Evolutionary conservation across 2,329 filamentous ascomycete genomes (phyloP), one percentile per base, ranked within the genome.

Genomic region (Fusarium duplospermum): DNA sequence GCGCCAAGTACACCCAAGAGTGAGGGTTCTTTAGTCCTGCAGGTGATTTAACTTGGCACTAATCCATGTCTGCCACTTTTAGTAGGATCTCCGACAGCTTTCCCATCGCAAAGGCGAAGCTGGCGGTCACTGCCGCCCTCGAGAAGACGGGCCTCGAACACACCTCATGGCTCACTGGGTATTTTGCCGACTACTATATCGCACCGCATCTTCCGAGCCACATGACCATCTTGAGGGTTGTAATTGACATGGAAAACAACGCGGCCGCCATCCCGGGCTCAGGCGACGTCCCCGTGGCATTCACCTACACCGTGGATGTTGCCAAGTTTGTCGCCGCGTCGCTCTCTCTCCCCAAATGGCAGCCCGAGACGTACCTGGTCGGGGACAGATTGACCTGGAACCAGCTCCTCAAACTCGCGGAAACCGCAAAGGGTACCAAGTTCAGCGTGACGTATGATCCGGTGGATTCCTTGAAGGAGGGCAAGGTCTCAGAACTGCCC

Each of bases 231-330:
- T 4, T 9, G 9, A 50, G 16, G 63, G 58, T 70, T 2, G 77
- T 86, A 5, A 76, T 85, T 58, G 83, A 79, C 52, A 85, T 84
- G 1, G 71, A 77, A 7, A 69, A 86, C 4, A 76, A 81, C 38
- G 82, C 80, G 6, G 58, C 67, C 3, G 33, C 29, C 7, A 45
- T 69, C 4, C 62, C 58, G 3, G 56, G 58, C 1, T 45, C 58
- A 4, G 64, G 64, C 11, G 20, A 61, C 14, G 33, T 22, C 16
- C 58, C 35, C 22, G 54, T 59, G 14, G 52, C 29, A 24, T 65
- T 64, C 29, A 63, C 61, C 3, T 38, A 57, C 20, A 33, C 52
- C 2, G n/a, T 35, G 5, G 52, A 57, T 27, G 10, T 57, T n/a
- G 31, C 52, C 20, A 33, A 35, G 14, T 57, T 57, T 20, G 52